These are phyloP conservation scores for Thalassiosira livingstoniorum DNA, from an alignment of 352 stramenopile genomes.

Conservation along the genomic window DNA sequence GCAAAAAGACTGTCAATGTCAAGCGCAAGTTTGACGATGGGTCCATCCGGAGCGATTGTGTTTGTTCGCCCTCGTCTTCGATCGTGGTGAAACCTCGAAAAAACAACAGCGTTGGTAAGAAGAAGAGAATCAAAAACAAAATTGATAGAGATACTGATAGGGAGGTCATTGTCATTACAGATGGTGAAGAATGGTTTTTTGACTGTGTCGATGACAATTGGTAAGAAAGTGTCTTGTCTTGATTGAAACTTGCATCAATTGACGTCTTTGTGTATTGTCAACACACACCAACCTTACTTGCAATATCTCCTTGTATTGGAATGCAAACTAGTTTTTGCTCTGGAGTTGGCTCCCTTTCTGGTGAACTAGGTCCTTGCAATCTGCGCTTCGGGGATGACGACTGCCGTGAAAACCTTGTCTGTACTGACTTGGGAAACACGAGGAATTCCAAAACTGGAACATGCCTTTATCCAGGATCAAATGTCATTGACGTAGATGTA, in stretches of 20 bases:
- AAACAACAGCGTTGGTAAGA: background rate
- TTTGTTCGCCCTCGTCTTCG: slow-evolving; percentile 3
- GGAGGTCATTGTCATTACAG: slow-evolving; percentile 2
- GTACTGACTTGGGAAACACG: background rate
- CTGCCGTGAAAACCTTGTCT: slow-evolving; percentile 13
- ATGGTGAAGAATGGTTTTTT: slow-evolving; percentile 8
- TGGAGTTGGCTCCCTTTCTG: slow-evolving; percentile 2
- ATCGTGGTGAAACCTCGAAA: slow-evolving; percentile 6
- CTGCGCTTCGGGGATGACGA: slow-evolving; percentile 10
- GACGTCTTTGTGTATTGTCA: background rate
- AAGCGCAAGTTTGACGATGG: slow-evolving; percentile 5
- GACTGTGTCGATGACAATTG: slow-evolving; percentile 16
- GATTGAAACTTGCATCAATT: background rate
- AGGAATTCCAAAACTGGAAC: background rate
- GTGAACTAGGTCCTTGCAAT: slow-evolving; percentile 1
- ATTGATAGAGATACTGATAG: background rate
- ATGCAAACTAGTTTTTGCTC: slow-evolving; percentile 9
- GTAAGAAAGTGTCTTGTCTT: slow-evolving; percentile 11
- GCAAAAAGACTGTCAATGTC: slow-evolving; percentile 6
- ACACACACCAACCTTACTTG: background rate
- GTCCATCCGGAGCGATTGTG: background rate
- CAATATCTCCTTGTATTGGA: background rate
- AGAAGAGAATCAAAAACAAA: background rate
- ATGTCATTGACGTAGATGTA: background rate
- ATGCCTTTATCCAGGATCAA: too few relatives aligned